Base-by-base conservation (phyloP, 2,329 filamentous ascomycete species). In the Westerdykella sp. region DNA sequence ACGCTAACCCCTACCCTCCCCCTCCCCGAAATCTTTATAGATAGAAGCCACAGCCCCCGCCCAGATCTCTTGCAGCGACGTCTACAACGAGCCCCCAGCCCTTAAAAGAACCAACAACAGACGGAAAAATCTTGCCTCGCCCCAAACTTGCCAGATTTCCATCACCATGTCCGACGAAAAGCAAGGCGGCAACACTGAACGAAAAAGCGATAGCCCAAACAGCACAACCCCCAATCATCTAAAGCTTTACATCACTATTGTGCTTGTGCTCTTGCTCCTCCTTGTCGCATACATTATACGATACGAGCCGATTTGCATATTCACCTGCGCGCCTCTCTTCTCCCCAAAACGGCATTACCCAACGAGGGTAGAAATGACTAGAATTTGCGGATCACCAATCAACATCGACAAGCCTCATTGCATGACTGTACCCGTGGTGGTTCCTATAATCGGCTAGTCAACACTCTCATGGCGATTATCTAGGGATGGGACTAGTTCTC, bases 251-350 rank as follows among this genome's bases (percentile, higher is more conserved):
- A 39, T 43, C 41, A 39, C 41, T 15, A 38, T 39, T 34, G 35
- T 39, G 35, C 22, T 43, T 22, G 35, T 34, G 35, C 34, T 43
- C 41, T 43, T 43, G 41, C 34, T 43, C 38, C 41, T 39, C 25
- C 28, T 43, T 43, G 41, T 37, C 23, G 34, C 41, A n/a, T 43
- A 43, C 35, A 38, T 43, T 34, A 43, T 43, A 38, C 41, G 34
- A 38, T 43, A 43, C 35, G 41, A 43, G 41, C 34, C 34, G 35
- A 38, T 43, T 21, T 43, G 41, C 41, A 43, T 43, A 38, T 43
- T 43, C 41, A 35, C 32, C 32, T 35, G 32, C 16, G 16, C 40
- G 40, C 40, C 40, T 42, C 31, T 42, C 31, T 42, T 42, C 40
- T 42, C 40, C 15, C 31, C n/a, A 42, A 36, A 36, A 36, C 40